A percentile compares a stretch with the other conserved stretches of the same genome.
phyloP scores from a whole-genome alignment of 108 stramenopile species.

The Seminavis robusta region DNA sequence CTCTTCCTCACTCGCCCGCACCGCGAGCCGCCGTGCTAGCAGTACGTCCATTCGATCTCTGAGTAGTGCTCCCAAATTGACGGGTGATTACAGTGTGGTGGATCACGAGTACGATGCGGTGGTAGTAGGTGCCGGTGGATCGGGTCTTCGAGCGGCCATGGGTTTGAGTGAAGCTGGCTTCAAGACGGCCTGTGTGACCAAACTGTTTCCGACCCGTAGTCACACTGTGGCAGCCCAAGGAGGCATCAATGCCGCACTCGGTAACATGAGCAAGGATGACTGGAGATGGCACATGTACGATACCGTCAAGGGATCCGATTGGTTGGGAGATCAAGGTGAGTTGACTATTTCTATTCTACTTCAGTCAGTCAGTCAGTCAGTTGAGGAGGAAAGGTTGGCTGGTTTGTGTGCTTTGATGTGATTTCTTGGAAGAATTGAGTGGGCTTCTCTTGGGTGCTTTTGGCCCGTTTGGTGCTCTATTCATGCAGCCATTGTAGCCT shows the following conservation, averaged over 20 bases:
- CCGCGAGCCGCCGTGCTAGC: no score
- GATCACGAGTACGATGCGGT: constrained; percentile 99
- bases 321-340: constrained; percentile 95
- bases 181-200: constrained; percentile 99
- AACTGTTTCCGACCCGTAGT: constrained; percentile 97
- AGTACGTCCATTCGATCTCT: no score
- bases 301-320: constrained; percentile 99
- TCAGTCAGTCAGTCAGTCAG: no score
- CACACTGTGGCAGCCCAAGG: constrained; percentile 99
- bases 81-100: constrained; percentile 86
- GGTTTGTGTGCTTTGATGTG: no score
- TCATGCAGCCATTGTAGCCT: no score
- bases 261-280: constrained; percentile 95
- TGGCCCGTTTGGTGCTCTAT: no score
- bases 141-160: constrained; percentile 98
- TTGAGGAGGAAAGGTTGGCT: no score
- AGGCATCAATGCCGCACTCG: constrained; percentile 99
- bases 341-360: no score
- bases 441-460: no score
- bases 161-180: constrained; percentile 96
- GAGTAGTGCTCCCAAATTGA: constrained; percentile 38
- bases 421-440: no score
- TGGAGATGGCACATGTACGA: constrained; percentile 99
- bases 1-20: no score
- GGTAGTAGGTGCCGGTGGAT: constrained; percentile 98